Conservation (phyloP, 352 stramenopile genomes). For the Phytopythium kandeliae region DNA sequence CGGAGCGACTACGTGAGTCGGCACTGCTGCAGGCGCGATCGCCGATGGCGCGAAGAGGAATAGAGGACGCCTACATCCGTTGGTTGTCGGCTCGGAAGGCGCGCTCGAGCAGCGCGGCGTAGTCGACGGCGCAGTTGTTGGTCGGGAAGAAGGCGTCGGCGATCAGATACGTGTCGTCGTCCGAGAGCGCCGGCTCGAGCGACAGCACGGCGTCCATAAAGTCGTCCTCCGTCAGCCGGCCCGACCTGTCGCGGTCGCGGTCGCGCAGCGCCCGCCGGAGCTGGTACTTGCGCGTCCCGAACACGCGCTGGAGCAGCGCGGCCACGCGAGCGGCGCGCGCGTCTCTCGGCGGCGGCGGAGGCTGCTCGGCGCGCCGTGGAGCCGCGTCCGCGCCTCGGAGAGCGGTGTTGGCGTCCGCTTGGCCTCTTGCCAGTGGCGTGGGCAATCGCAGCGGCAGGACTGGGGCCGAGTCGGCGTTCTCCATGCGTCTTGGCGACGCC, state of each 20-base stretch:
- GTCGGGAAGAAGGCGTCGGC: constrained; percentile 69
- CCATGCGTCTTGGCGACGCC: background rate
- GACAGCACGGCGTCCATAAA: constrained; percentile 72
- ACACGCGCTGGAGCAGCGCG: constrained; percentile 34
- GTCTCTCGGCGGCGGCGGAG: background rate
- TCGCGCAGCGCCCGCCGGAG: constrained; percentile 63
- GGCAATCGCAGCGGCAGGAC: background rate
- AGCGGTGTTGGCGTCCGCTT: too few species aligned
- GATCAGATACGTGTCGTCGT: constrained; percentile 72
- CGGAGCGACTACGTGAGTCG: constrained; percentile 3
- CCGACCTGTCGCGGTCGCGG: constrained; percentile 46
- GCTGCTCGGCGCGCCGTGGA: background rate
- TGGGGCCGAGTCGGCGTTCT: too few species aligned
- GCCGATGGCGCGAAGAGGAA: background rate
- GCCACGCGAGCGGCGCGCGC: background rate
- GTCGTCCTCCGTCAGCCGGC: constrained; percentile 52
- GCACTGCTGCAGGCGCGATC: background rate
- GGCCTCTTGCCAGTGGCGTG: too few species aligned
- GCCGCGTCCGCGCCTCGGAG: background rate
- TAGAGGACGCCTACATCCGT: too few species aligned
- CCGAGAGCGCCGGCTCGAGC: constrained; percentile 49
- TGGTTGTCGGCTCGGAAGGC: constrained; percentile 46
- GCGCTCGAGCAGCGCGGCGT: constrained; percentile 55
- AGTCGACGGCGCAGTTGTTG: constrained; percentile 66
- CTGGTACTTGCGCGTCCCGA: constrained; percentile 60